These are phyloP conservation scores for Saussurea involucrata DNA, from an alignment of 129 eudicot genomes.

Conservation along the genomic window DNA sequence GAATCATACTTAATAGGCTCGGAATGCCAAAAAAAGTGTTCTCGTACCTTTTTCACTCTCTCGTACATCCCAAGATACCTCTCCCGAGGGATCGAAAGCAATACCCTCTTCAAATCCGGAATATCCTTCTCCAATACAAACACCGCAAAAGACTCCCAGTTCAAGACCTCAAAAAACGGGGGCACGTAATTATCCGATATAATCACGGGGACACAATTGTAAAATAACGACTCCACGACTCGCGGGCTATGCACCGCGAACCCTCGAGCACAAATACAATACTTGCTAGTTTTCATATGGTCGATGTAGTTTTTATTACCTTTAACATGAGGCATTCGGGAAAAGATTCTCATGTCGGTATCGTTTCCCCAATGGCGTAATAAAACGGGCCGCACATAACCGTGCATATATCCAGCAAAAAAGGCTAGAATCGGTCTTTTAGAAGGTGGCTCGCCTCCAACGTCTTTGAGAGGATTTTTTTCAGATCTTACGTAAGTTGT, in stretches of 20 bases:
- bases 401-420: constrained; percentile 70
- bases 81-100: constrained; percentile 47
- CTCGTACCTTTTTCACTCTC: constrained; percentile 51
- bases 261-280: constrained; percentile 68
- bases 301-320: constrained; percentile 68
- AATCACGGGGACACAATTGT: constrained; percentile 64
- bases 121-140: constrained; percentile 61
- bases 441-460: constrained; percentile 53
- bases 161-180: constrained; percentile 63
- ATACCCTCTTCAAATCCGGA: constrained; percentile 49
- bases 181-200: constrained; percentile 69
- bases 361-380: constrained; percentile 69
- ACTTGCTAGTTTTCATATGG: constrained; percentile 70
- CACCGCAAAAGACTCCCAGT: constrained; percentile 71
- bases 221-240: constrained; percentile 65
- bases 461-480: constrained; percentile 34
- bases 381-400: constrained; percentile 50
- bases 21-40: constrained; percentile 68
- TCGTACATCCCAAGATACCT: constrained; percentile 57
- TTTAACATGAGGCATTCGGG: constrained; percentile 50
- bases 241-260: constrained; percentile 69
- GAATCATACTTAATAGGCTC: constrained; percentile 64
- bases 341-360: constrained; percentile 50
- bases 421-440: constrained; percentile 50
- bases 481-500: constrained; percentile 49